These are phyloP conservation scores for Fusarium lyarnte DNA, from an alignment of 2,329 filamentous ascomycete genomes.

Conservation along the genomic window DNA sequence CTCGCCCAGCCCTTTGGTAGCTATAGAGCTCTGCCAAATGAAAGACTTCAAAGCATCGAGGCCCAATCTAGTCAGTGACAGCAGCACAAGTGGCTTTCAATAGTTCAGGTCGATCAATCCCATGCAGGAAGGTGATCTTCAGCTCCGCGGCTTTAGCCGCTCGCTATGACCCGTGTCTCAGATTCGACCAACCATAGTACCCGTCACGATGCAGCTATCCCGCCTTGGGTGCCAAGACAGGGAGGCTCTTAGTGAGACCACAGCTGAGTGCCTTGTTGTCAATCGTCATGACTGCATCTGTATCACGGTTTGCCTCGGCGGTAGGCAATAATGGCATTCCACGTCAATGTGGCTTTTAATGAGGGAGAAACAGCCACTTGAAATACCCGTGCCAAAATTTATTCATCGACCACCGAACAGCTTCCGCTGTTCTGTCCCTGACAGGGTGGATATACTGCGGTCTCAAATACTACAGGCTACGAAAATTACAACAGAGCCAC, in stretches of 20 bases:
- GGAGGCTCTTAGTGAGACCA: not conserved
- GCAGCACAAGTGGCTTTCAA: not conserved
- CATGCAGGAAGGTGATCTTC: not conserved
- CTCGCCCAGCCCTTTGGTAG: rapidly evolving
- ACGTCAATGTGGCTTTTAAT: not conserved
- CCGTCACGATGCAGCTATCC: not conserved
- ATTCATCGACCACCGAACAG: too few relatives aligned
- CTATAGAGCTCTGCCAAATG: too few relatives aligned
- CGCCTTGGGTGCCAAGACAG: not conserved
- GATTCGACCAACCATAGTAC: not conserved
- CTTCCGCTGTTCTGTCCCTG: not conserved
- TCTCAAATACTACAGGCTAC: too few relatives aligned
- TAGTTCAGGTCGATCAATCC: not conserved
- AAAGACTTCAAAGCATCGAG: rapidly evolving
- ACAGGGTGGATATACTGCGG: too few relatives aligned
- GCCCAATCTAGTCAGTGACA: not conserved
- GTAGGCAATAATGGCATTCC: not conserved
- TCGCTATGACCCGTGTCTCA: constrained; percentile 17
- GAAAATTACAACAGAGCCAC: too few relatives aligned
- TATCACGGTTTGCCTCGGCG: too few relatives aligned
- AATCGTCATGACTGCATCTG: too few relatives aligned
- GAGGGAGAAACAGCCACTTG: not conserved
- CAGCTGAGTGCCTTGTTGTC: not conserved
- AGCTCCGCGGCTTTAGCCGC: not conserved
- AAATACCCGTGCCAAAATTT: too few relatives aligned